A percentile compares a stretch with the other conserved stretches of the same genome.
phyloP scores from a whole-genome alignment of 306 rosid genomes.

The Urtica urens region DNA sequence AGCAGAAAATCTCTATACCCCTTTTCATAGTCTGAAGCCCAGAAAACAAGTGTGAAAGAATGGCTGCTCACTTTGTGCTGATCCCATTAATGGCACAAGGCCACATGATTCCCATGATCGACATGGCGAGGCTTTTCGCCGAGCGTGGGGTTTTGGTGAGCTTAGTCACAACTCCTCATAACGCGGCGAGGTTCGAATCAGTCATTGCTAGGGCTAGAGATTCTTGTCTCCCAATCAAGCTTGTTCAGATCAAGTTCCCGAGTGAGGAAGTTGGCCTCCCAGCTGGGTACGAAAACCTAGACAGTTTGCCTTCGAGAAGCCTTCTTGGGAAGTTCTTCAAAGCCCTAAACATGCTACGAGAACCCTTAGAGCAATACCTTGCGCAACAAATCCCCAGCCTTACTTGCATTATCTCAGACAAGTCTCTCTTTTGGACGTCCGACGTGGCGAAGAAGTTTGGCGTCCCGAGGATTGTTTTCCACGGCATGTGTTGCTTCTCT shows the following conservation, averaged over 20 bases:
- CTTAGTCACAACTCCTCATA: slow-evolving; percentile 53
- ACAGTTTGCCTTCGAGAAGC: slow-evolving; percentile 42
- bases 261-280: slow-evolving; percentile 64
- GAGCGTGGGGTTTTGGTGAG: slow-evolving; percentile 41
- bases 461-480: slow-evolving; percentile 57
- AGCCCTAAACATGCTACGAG: slow-evolving; percentile 52
- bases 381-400: slow-evolving; percentile 23
- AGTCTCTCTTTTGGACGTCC: slow-evolving; percentile 47
- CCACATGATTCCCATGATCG: slow-evolving; percentile 91
- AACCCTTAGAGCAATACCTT: slow-evolving; percentile 46
- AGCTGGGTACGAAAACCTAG: slow-evolving; percentile 55
- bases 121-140: slow-evolving; percentile 56
- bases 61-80: slow-evolving; percentile 51
- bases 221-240: slow-evolving; percentile 27
- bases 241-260: slow-evolving; percentile 49
- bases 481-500: slow-evolving; percentile 66
- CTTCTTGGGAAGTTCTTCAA: slow-evolving; percentile 42
- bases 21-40: neutral
- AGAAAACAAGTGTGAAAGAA: neutral
- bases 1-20: neutral
- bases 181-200: slow-evolving; percentile 45
- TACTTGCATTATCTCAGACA: slow-evolving; percentile 67
- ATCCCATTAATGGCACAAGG: slow-evolving; percentile 83
- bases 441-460: slow-evolving; percentile 35
- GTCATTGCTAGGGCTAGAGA: slow-evolving; percentile 28